Conservation (phyloP, 1,139 yeast species). For the Lodderomyces orthopsilosis region DNA sequence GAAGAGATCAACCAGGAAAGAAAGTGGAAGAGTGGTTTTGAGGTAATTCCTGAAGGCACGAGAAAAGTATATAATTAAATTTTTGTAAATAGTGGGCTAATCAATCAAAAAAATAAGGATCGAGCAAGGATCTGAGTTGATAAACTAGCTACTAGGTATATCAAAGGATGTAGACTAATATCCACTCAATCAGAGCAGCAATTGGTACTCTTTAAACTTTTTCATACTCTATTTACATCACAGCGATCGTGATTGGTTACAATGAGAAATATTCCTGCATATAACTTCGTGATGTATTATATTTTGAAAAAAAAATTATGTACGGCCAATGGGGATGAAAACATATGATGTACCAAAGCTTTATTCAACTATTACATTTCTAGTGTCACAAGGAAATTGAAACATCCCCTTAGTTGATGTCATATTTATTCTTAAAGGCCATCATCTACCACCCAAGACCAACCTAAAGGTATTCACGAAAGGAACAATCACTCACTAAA, state of each 20-base stretch:
- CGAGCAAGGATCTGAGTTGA: not conserved
- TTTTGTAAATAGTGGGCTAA: not conserved
- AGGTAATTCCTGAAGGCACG: constrained; percentile 19
- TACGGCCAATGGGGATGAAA: no score
- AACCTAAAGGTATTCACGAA: not conserved
- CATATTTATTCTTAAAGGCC: not conserved
- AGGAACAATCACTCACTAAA: not conserved
- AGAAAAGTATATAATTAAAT: constrained; percentile 8
- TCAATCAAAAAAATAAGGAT: not conserved
- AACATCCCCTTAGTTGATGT: not conserved
- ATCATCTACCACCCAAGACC: not conserved
- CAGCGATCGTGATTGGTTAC: not conserved
- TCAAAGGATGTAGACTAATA: not conserved
- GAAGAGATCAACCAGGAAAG: constrained; percentile 55
- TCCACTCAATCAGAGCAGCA: not conserved
- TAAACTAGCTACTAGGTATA: not conserved
- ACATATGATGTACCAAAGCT: not conserved
- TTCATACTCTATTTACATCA: not conserved
- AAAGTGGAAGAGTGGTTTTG: constrained; percentile 63
- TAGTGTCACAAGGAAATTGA: no score
- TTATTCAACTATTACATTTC: no score
- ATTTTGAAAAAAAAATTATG: not conserved
- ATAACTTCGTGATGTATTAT: not conserved
- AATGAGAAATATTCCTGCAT: not conserved
- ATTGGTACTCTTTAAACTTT: not conserved